phyloP scores from a whole-genome alignment of 2,329 filamentous ascomycete species.

The Alternaria novae-zelandiae region DNA sequence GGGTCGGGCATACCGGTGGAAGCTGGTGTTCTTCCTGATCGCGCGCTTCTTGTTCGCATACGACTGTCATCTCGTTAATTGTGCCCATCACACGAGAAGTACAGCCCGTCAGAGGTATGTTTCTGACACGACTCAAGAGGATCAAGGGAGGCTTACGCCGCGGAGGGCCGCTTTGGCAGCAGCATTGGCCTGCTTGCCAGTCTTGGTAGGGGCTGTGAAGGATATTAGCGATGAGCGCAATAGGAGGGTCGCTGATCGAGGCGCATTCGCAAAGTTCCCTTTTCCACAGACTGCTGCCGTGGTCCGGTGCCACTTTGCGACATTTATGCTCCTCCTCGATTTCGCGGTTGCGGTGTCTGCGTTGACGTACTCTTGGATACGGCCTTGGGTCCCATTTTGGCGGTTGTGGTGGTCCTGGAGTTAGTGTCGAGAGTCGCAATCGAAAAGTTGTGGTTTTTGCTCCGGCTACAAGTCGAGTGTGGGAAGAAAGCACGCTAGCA shows the following conservation, averaged over 20 bases:
- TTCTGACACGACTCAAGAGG: slow-evolving; percentile 57
- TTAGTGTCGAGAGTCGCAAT: slow-evolving; percentile 40
- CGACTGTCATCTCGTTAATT: slow-evolving; percentile 59
- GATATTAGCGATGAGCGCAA: slow-evolving; percentile 32
- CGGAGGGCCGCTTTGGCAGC: slow-evolving; percentile 96
- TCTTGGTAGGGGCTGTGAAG: slow-evolving; percentile 64
- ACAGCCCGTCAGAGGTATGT: slow-evolving; percentile 60
- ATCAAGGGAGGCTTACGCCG: slow-evolving; percentile 72
- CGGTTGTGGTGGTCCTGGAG: slow-evolving; percentile 43
- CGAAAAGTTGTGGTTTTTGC: slow-evolving; percentile 23
- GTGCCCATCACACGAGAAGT: slow-evolving; percentile 48
- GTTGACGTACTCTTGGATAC: slow-evolving; percentile 44
- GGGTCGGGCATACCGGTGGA: slow-evolving; percentile 69
- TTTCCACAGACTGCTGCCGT: slow-evolving; percentile 13
- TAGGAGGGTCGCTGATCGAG: slow-evolving; percentile 21
- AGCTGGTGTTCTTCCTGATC: slow-evolving; percentile 87
- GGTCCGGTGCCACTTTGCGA: slow-evolving; percentile 9
- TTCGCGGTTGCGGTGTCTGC: slow-evolving; percentile 12
- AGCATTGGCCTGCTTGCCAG: slow-evolving; percentile 77
- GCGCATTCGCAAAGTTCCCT: slow-evolving; percentile 29
- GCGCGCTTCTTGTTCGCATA: slow-evolving; percentile 89
- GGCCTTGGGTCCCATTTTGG: slow-evolving; percentile 51
- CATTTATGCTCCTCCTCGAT: slow-evolving; percentile 16
- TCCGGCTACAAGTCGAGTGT: slow-evolving; percentile 12
- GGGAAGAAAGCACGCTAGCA: slow-evolving; percentile 19